phyloP scores from a whole-genome alignment of 179 eudicot species.

The Actinidia polygama region DNA sequence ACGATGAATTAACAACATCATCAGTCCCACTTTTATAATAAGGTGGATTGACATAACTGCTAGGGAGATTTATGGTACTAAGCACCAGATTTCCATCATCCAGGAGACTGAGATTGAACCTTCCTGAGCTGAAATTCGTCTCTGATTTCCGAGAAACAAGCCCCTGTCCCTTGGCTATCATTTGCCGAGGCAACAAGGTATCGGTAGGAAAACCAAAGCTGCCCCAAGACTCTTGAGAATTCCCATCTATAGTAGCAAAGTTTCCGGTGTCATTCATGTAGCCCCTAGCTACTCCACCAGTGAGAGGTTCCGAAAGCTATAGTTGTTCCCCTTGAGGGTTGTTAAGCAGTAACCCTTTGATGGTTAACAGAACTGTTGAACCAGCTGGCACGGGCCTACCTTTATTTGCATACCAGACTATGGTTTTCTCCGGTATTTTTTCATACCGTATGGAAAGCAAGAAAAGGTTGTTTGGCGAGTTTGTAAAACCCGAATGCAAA shows the following conservation, averaged over 20 bases:
- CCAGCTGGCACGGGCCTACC: conserved; percentile 19
- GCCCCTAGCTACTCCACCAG: conserved; percentile 5
- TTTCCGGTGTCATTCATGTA: conserved; percentile 36
- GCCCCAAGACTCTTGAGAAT: conserved; percentile 18
- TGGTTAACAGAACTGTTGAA: conserved; percentile 1
- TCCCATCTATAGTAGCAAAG: conserved; percentile 33
- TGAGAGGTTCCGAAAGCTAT: neutral
- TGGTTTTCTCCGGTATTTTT: conserved; percentile 41
- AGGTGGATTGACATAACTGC: conserved; percentile 3
- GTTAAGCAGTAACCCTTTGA: neutral
- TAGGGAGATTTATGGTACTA: neutral
- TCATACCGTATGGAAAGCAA: conserved; percentile 47
- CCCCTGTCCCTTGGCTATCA: neutral
- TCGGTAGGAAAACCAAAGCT: conserved; percentile 24
- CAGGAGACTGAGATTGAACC: neutral
- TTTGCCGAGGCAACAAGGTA: conserved; percentile 23
- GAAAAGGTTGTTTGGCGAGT: conserved; percentile 14
- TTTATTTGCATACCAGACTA: conserved; percentile 47
- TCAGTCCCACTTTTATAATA: conserved; percentile 27
- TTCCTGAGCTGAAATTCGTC: conserved; percentile 7
- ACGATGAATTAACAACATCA: conserved; percentile 4
- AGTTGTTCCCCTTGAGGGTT: neutral
- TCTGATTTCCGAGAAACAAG: neutral
- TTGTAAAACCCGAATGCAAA: conserved; percentile 53
- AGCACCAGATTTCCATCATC: conserved; percentile 22